These are phyloP conservation scores for Neurospora africana DNA, from an alignment of 495 filamentous ascomycete species.

Conservation along the genomic window DNA sequence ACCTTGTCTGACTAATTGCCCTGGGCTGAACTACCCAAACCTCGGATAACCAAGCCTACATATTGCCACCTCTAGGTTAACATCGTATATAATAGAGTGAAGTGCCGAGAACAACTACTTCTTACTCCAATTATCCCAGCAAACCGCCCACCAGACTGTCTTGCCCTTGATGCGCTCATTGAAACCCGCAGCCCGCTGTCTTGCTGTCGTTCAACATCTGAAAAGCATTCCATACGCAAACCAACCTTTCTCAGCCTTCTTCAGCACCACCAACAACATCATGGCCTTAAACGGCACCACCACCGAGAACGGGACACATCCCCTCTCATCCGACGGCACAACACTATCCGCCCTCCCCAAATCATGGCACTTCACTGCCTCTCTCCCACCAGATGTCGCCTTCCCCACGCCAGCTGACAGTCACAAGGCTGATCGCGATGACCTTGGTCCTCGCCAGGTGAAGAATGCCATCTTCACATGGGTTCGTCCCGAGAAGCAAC, in stretches of 20 bases:
- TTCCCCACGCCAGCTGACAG: slow-evolving; percentile 75
- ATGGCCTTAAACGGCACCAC: slow-evolving; percentile 13
- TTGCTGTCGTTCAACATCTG: slow-evolving; percentile 19
- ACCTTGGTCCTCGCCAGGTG: slow-evolving; percentile 73
- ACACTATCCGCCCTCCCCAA: slow-evolving; percentile 69
- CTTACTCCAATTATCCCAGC: neutral
- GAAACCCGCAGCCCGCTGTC: slow-evolving; percentile 19
- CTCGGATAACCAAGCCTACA: neutral
- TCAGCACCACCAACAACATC: slow-evolving; percentile 13
- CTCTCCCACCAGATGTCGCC: slow-evolving; percentile 62
- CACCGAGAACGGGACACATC: slow-evolving; percentile 7
- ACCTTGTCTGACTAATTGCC: neutral
- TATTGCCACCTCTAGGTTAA: neutral
- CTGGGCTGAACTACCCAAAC: neutral
- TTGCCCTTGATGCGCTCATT: slow-evolving; percentile 17
- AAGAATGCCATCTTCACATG: slow-evolving; percentile 81
- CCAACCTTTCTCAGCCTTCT: slow-evolving; percentile 13
- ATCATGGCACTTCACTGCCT: slow-evolving; percentile 72
- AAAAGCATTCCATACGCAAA: slow-evolving; percentile 3
- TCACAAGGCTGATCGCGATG: slow-evolving; percentile 63
- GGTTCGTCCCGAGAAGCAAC: slow-evolving; percentile 64
- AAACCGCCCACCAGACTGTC: neutral
- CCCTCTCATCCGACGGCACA: slow-evolving; percentile 6
- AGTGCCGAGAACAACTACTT: neutral
- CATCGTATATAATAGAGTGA: neutral